Percentiles rank a stretch among this genome's conserved stretches.
These are phyloP conservation scores for Mortierella sp. DNA, from an alignment of 371 early-diverging fungal genomes.

Conservation along the genomic window DNA sequence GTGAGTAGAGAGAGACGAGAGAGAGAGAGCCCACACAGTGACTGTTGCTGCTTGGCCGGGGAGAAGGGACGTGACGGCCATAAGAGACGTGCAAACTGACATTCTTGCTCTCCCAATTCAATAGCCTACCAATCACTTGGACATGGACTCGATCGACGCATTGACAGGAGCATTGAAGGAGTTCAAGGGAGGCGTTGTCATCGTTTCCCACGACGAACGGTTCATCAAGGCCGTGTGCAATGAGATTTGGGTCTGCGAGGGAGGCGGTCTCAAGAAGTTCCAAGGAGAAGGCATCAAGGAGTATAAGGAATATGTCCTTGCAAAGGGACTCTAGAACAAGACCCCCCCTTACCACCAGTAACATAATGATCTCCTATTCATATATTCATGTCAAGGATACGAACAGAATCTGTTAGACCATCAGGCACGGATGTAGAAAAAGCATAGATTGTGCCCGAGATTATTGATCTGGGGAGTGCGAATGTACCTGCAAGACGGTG, in stretches of 20 bases:
- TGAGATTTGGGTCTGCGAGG: constrained; percentile 97
- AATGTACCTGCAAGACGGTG: too few relatives aligned
- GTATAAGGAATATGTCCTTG: constrained; percentile 80
- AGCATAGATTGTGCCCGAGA: too few relatives aligned
- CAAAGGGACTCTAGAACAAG: constrained; percentile 28
- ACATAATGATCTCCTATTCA: not conserved
- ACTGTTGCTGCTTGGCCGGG: too few relatives aligned
- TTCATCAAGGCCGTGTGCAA: constrained; percentile 94
- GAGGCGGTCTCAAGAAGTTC: constrained; percentile 78
- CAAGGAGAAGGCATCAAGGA: constrained; percentile 81
- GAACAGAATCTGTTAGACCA: not conserved
- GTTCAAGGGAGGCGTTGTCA: constrained; percentile 97
- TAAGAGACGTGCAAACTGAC: not conserved
- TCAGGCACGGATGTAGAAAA: too few relatives aligned
- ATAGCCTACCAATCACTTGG: constrained; percentile 90
- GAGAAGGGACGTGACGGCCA: too few relatives aligned
- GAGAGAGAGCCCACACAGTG: too few relatives aligned
- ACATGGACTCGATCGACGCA: constrained; percentile 97
- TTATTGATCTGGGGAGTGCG: too few relatives aligned
- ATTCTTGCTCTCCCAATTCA: not conserved
- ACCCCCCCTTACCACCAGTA: not conserved
- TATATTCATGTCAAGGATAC: too few relatives aligned
- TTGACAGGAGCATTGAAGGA: constrained; percentile 93
- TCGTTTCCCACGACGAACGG: constrained; percentile 99
- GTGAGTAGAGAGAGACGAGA: constrained; percentile 52